Evolutionary conservation across 2,329 filamentous ascomycete genomes (phyloP).

Genomic region (Graphilbum sp.): DNA sequence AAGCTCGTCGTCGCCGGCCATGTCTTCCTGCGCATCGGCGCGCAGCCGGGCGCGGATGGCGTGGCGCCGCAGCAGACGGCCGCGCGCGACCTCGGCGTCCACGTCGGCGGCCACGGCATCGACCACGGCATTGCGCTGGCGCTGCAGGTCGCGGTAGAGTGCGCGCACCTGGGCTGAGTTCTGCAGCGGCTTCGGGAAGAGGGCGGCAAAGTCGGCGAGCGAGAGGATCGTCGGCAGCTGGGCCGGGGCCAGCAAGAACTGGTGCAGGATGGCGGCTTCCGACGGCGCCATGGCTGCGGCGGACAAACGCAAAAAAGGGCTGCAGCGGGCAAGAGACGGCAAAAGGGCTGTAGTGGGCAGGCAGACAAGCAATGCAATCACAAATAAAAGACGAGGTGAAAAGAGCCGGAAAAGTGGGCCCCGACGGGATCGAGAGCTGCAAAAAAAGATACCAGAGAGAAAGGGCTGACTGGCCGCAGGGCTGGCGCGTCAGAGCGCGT

Average conservation of each 20-base stretch:
- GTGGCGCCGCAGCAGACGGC: constrained; percentile 39
- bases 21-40: constrained; percentile 32
- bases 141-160: constrained; percentile 67
- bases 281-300: constrained; percentile 40
- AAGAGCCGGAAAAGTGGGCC: too few relatives aligned
- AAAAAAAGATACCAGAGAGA: too few relatives aligned
- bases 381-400: too few relatives aligned
- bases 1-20: constrained; percentile 47
- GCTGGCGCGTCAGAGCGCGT: too few relatives aligned
- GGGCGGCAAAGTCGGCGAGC: constrained; percentile 55
- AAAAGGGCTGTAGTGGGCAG: too few relatives aligned
- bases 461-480: too few relatives aligned
- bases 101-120: constrained; percentile 53
- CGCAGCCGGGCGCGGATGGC: constrained; percentile 36
- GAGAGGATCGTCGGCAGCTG: constrained; percentile 58
- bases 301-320: background rate
- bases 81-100: constrained; percentile 41
- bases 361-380: too few relatives aligned
- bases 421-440: too few relatives aligned
- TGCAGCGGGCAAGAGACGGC: too few relatives aligned
- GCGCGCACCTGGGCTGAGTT: constrained; percentile 49
- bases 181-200: constrained; percentile 56
- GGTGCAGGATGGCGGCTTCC: constrained; percentile 57
- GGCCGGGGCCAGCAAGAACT: constrained; percentile 64
- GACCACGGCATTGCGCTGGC: constrained; percentile 51